Evolutionary conservation across 129 eudicot genomes (phyloP), one percentile per base, ranked within the genome.

Genomic region (Logfia minima): DNA sequence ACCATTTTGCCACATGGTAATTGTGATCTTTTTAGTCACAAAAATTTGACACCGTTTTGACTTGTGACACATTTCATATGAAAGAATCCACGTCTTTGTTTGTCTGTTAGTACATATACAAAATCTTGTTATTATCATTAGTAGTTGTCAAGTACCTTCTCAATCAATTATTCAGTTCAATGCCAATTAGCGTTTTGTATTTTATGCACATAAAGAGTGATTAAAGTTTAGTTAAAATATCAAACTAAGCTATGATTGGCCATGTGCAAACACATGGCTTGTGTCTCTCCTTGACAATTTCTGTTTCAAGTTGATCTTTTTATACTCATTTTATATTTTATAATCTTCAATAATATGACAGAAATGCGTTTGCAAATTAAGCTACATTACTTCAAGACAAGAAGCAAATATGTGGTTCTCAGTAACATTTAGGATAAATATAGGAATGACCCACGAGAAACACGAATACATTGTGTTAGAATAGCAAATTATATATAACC

Each of bases 251-350:
- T 66, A 66, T 66, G 71, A 66, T 66, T 66, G 71, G 71, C 71
- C 71, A 66, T 66, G 71, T 66, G 71, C 71, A 66, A 34, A 66
- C 52, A 66, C 52, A 66, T 66, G 52, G 52, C 71, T 66, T 66
- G 35, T 66, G 71, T 31, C 71, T 19, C 66, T 61, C 71, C 51
- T 34, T 0, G 52, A 35, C 9, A 35, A 66, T 26, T 35, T 66
- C 14, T 6, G 71, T 66, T 66, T 37, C 24, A 32, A 35, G 23
- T 17, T 66, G 35, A 7, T 6, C 5, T 66, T 34, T 34, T 32
- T 19, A 66, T 9, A 32, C 45, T n/a, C 18, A 34, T 34, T 5
- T 32, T 32, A 32, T 32, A 32, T 32, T 32, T 31, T 31, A 31
- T 31, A 5, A 31, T 31, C 37, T 34, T 6, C 37, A 34, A 34